Base-by-base conservation (phyloP, 805 yeast species). In the Debaryomyces castellii region DNA sequence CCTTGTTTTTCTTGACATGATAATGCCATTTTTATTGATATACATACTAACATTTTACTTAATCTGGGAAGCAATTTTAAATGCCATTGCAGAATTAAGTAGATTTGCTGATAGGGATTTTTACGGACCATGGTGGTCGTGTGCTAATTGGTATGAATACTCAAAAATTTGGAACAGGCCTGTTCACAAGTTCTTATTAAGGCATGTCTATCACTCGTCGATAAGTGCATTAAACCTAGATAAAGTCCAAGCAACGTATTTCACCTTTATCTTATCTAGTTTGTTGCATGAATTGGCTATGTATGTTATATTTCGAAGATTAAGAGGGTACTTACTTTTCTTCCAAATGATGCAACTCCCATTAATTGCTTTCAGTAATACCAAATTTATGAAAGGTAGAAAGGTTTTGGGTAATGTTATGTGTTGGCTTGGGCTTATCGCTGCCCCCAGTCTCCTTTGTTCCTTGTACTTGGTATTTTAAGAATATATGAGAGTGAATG, bases 51-150 rank as follows among this genome's bases (percentile, higher is more conserved):
- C 81, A 0, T 94, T 91, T 67, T 91, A 87, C 62, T 71, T 94
- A 50, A 94, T 95, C 50, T 95, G 99, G 99, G 98, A 94, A 58
- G 85, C 92, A 5, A 92, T 92, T 41, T 71, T 91, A 55, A 92
- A 91, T 59, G 85, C 87, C 20, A 78, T 95, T 55, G 98, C 96
- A 0, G 99, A 94, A 62, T 70, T 92, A 32, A 84, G 96, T 12
- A 60, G 76, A 43, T 95, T 84, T 67, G 97, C 89, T 4, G 97
- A 94, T 62, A 80, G 99, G 41, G 87, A 87, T 53, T 94, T 94
- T 64, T 94, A 95, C 60, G 92, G 96, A 3, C 87, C 89, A 37
- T 95, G 99, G 99, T 94, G 99, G 99, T 89, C 91, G 55, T 87
- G 95, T 50, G 81, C 85, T 16, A 86, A 89, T 35, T 94, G 97